Evolutionary conservation across 495 filamentous ascomycete genomes (phyloP), one percentile per base, ranked within the genome.

Genomic region (Terfezia claveryi): DNA sequence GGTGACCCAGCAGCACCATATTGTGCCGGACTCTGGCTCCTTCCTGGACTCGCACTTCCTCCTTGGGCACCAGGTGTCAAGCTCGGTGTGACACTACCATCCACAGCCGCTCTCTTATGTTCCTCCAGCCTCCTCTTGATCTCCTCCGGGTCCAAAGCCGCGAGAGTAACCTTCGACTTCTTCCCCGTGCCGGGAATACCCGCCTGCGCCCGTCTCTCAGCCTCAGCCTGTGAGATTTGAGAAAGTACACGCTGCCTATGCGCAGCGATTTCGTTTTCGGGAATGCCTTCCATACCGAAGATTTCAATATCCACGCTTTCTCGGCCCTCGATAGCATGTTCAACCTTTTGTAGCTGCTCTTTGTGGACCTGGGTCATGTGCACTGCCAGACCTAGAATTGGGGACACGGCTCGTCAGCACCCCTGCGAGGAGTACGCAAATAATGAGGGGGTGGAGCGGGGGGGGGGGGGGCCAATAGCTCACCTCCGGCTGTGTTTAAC

Each of bases 321-420:
- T 41, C 92, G 80, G 61, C 86, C 87, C 0, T 81, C 78, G 6
- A 96, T 72, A 10, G 92, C 87, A 75, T 95, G 94, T 59, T 94
- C 89, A 56, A 98, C 87, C 36, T 75, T 75, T 0, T 77, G 77
- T 14, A 96, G 72, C 32, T 76, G 81, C 66, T 96, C 89, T 66
- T 98, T 98, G 71, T 98, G 91, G 23, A 98, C 91, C 66, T 98
- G 92, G 61, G 84, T 91, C 87, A 96, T 84, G 66, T 98, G 91
- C 27, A 96, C 92, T 20, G 80, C 81, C 51, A 98, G 76, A 71
- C 88, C 88, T 95, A 58, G 27, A 32, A 32, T 32, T 32, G 27
- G 27, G 27, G 27, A 32, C 27, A 32, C 4, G 27, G 1, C 27
- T 32, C 27, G 27, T 32, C 27, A 32, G 27, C 27, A 32, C 2